Percentiles rank a stretch among this genome's conserved stretches.
Conservation (phyloP, 495 filamentous ascomycete species). For the Penicillium silybi region DNA sequence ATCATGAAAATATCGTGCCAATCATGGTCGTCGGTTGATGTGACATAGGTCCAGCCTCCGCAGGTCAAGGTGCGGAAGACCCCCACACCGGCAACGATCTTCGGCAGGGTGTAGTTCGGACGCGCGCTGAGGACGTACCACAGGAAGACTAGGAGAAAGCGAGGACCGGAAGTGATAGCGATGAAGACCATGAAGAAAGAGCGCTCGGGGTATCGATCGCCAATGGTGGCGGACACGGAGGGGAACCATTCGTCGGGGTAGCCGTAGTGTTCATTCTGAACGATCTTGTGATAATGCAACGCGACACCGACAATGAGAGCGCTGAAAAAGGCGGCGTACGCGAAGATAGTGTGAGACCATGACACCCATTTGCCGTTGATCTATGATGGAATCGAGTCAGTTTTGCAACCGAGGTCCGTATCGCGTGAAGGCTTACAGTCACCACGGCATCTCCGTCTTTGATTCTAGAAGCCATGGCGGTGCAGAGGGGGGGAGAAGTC, state of each 20-base stretch:
- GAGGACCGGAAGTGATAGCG: constrained; percentile 89
- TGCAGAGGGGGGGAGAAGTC: constrained; percentile 18
- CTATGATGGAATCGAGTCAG: constrained; percentile 32
- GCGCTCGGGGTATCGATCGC: constrained; percentile 94
- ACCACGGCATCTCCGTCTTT: constrained; percentile 86
- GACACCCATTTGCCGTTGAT: constrained; percentile 91
- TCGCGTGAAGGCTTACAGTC: constrained; percentile 46
- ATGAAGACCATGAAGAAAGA: constrained; percentile 97
- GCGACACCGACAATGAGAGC: constrained; percentile 80
- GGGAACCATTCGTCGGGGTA: constrained; percentile 99
- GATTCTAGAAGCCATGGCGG: constrained; percentile 72
- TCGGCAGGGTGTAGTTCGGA: constrained; percentile 69
- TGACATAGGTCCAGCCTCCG: constrained; percentile 98
- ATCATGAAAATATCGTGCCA: constrained; percentile 99
- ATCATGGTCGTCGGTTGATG: constrained; percentile 95
- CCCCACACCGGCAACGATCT: constrained; percentile 75
- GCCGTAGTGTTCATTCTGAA: constrained; percentile 94
- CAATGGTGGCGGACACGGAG: constrained; percentile 97
- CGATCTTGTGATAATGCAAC: constrained; percentile 94
- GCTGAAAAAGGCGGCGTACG: constrained; percentile 88
- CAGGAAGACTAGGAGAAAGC: constrained; percentile 85
- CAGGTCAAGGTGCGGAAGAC: constrained; percentile 89
- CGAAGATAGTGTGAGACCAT: constrained; percentile 78
- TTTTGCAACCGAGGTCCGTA: constrained; percentile 4
- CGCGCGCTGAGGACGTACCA: constrained; percentile 87